Evolutionary conservation across 2,329 filamentous ascomycete genomes (phyloP), one percentile per base, ranked within the genome.

Genomic region (Ophiostoma populinum): DNA sequence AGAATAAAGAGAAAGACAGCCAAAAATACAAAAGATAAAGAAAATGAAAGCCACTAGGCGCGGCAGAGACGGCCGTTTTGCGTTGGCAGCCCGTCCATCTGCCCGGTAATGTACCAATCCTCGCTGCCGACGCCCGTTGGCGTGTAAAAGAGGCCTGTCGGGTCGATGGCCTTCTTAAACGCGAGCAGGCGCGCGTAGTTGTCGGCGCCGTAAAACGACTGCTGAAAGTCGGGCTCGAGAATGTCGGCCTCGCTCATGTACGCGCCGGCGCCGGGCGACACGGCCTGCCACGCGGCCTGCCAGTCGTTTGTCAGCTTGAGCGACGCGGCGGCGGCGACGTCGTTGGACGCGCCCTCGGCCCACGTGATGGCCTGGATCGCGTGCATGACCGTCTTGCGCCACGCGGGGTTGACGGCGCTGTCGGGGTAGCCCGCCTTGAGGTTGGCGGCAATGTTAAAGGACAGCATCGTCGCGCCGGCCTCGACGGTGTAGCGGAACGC

Each of bases 391-490:
- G 58, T 53, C 6, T 53, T 49, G 27, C 65, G 54, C 63, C 63
- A 68, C 1, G 62, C 63, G 4, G 63, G 60, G 44, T 62, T 62
- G 25, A 65, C 52, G 6, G 59, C 55, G 11, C 56, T 62, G 32
- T 55, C 52, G 1, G 54, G 51, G 22, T 55, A 47, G 25, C 36
- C 42, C 11, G 13, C 8, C 10, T 9, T 7, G 3, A 44, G 40
- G 39, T 45, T 49, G 5, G 49, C 47, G 0, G 48, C 52, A 35
- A 61, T 59, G 25, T 55, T 53, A 37, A 62, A 58, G 0, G 49
- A 56, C 21, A 59, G 49, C 7, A 66, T 42, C 10, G 54, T 46
- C 10, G 57, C 57, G 11, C 59, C 59, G 10, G 48, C 49, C 34
- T 61, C 53, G 6, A 61, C 46, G 6, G 57, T 51, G 18, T 52